Evolutionary conservation across 768 basidiomycete species (phyloP).

Genomic region (Mycena vitilis): DNA sequence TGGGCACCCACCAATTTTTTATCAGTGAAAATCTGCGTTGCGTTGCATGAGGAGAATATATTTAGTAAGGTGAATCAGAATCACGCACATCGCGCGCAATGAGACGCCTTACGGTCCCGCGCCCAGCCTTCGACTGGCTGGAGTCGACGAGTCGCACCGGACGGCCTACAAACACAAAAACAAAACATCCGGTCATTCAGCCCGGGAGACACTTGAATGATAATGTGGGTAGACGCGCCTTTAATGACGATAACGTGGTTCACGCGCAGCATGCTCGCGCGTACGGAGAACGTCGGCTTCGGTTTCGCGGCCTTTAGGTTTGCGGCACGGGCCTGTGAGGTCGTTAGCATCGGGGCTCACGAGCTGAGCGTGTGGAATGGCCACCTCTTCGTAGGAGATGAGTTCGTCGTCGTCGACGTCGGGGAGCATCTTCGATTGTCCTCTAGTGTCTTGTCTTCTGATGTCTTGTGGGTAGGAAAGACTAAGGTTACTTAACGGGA

Average conservation of each 20-base stretch:
- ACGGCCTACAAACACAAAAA: not conserved
- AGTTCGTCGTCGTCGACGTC: not conserved
- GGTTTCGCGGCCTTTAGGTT: too few relatives aligned
- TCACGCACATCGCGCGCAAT: slow-evolving; percentile 1
- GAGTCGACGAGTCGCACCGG: not conserved
- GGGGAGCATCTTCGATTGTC: not conserved
- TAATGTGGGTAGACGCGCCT: not conserved
- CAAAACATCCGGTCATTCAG: not conserved
- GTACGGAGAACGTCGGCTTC: not conserved
- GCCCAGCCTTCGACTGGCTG: not conserved
- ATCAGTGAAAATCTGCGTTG: slow-evolving; percentile 10
- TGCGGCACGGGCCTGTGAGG: not conserved
- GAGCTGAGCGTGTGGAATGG: too few relatives aligned
- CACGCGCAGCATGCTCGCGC: not conserved
- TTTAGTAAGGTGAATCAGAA: not conserved
- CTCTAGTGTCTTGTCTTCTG: too few relatives aligned
- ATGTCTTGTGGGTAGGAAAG: not conserved
- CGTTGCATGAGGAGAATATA: not conserved
- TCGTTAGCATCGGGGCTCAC: not conserved
- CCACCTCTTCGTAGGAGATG: not conserved
- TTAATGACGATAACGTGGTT: not conserved
- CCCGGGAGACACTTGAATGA: not conserved
- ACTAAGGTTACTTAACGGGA: too few relatives aligned
- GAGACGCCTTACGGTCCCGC: not conserved
- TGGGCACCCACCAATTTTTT: not conserved